phyloP scores from a whole-genome alignment of 2,329 filamentous ascomycete genomes.

The Cryphonectria naterciae region DNA sequence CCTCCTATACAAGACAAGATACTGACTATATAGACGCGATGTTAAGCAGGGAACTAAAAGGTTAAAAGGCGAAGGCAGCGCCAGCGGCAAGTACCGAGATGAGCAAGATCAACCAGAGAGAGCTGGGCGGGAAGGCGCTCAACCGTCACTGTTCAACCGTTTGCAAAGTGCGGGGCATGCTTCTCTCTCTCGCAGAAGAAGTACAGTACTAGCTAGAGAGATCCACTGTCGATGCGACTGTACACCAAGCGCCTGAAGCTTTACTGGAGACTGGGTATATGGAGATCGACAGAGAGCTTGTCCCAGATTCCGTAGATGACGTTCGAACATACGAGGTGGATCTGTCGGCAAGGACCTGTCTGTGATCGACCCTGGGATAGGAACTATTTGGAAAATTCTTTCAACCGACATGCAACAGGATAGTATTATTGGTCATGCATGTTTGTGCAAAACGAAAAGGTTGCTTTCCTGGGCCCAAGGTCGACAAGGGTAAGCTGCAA shows the following conservation, averaged over 20 bases:
- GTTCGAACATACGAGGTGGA: neutral
- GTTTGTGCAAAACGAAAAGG: neutral
- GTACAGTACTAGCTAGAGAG: too few relatives aligned
- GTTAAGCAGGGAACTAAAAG: neutral
- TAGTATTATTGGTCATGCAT: neutral
- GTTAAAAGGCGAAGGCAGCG: neutral
- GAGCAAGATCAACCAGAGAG: neutral
- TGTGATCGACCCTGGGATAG: neutral
- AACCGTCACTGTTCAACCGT: too few relatives aligned
- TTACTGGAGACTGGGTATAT: neutral
- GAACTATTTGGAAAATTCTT: neutral
- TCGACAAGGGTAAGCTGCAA: neutral
- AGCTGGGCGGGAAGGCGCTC: neutral
- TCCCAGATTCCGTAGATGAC: neutral
- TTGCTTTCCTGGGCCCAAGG: neutral
- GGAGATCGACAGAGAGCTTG: neutral
- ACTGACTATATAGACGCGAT: too few relatives aligned
- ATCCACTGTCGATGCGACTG: neutral
- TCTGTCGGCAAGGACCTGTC: neutral
- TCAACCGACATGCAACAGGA: neutral
- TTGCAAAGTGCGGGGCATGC: too few relatives aligned
- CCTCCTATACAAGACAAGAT: neutral
- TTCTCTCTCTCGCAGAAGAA: neutral
- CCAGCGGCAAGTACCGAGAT: neutral
- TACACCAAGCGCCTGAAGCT: neutral